Evolutionary conservation across 2,329 filamentous ascomycete species (phyloP), one percentile per base, ranked within the genome.

Genomic region (Davidsoniella virescens): DNA sequence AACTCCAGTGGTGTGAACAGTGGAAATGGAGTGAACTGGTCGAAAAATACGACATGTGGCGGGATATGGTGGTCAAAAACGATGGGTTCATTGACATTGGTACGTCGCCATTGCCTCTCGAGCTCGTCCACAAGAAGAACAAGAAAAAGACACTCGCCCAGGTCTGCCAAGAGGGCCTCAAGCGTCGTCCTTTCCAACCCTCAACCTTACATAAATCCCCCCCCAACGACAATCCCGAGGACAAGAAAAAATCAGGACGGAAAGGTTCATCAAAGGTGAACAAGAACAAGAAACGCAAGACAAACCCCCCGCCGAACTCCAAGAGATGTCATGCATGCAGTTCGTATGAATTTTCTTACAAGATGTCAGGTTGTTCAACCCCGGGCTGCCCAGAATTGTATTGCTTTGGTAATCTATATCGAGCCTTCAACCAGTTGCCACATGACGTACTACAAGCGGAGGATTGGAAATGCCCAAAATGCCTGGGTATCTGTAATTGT

Each of bases 371-470:
- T 47, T 98, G 92, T 64, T 80, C 78, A 0, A 80, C 70, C 37
- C 66, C 67, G 2, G 75, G 73, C 7, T 96, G 92, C 59, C 70
- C 73, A 10, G 71, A 84, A 50, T 78, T 76, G 0, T 98, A 93
- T 61, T 96, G 92, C 63, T 98, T 93, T 60, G 90, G 90, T n/a
- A 83, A 83, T 14, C 71, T 98, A 1, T 96, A 87, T 65, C 75
- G 92, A 50, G 88, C 86, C 0, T 94, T 94, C 59, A 90, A 96
- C 62, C 76, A 87, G 61, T 83, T 87, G 75, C 92, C 92, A 0
- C 78, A 90, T 58, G 71, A 78, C 17, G 77, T 88, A 1, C 82
- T 95, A 73, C 80, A 93, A 60, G 73, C 85, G 55, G 76, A 80
- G 55, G 70, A 80, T 44, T 98, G 92, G 90, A 76, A 82, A 59